Evolutionary conservation across 176 grass and related monocot species (phyloP), one percentile per base, ranked within the genome.

Genomic region (Pontederia crassipes): DNA sequence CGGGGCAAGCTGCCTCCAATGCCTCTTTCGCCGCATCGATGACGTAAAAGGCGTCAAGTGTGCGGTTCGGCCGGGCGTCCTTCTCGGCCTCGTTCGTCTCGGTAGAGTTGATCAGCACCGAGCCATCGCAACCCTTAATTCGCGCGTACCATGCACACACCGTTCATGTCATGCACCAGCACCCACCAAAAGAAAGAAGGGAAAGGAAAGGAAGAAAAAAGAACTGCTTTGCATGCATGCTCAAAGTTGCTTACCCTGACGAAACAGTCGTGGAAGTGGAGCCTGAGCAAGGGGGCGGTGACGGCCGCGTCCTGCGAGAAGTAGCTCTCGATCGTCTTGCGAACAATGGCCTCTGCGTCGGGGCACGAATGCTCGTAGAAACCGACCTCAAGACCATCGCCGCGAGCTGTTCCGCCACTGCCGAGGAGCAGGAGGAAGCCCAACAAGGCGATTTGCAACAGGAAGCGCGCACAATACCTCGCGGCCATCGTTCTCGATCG

Each of bases 71-170:
- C 24, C 1, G 0, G 0, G 81, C 78, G 51, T 85, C 84, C 60
- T 75, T 94, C 84, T 94, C 89, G 12, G 84, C 72, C 12, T 46
- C 72, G 51, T 62, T 79, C 58, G 70, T 65, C 0, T 53, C 49
- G 0, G 66, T 60, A 10, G 89, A 71, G 59, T 84, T 59, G 1
- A 93, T 56, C 17, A 94, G 84, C 9, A 88, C 89, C 0, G 89
- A 94, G 11, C 81, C 84, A 32, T 88, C 89, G 62, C 89, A 88
- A 0, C 84, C 89, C 84, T 94, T n/a, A n/a, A n/a, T n/a, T 51
- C 32, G 59, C 20, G 20, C 20, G 20, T 24, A 24, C 20, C 20
- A 24, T 24, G 20, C 20, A 24, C 20, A 24, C 20, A 24, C 20
- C 20, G 32, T 40, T 40, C 32, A 40, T 40, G 32, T 24, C 32